Conservation (phyloP, 23 red algal genomes). For the Cyanidiococcus yangmingshanensis region DNA sequence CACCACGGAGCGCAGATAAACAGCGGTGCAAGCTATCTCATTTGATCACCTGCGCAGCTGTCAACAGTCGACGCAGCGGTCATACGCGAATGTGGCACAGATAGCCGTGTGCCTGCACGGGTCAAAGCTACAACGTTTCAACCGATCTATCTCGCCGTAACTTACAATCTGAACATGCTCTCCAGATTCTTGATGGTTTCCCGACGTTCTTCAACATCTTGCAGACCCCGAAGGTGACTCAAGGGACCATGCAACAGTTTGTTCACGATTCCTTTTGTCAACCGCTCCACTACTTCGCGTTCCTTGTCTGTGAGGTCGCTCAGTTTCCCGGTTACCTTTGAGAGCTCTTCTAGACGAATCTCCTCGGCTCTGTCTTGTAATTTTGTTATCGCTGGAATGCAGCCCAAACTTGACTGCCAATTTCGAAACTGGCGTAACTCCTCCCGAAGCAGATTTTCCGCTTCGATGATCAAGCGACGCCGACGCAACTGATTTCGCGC, state of each 20-base stretch:
- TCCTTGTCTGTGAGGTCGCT: slow-evolving; percentile 46
- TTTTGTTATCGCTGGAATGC: slow-evolving; percentile 84
- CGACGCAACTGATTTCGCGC: slow-evolving; percentile 79
- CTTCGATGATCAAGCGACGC: slow-evolving; percentile 63
- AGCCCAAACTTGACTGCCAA: slow-evolving; percentile 80
- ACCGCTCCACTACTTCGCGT: slow-evolving; percentile 70
- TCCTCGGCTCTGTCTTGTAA: slow-evolving; percentile 81
- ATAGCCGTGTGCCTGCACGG: no score
- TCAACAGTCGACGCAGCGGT: no score
- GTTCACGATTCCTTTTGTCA: slow-evolving; percentile 86
- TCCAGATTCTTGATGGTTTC: slow-evolving; percentile 76
- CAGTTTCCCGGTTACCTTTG: slow-evolving; percentile 71
- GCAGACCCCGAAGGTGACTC: slow-evolving; percentile 67
- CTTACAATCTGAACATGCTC: slow-evolving; percentile 76
- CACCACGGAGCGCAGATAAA: no score
- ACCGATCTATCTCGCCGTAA: no score
- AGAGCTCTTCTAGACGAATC: slow-evolving; percentile 82
- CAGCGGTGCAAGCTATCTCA: no score
- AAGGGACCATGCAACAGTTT: slow-evolving; percentile 93
- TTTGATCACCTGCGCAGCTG: no score
- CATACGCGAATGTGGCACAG: no score
- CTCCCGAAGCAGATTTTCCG: slow-evolving; percentile 64
- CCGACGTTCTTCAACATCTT: slow-evolving; percentile 80
- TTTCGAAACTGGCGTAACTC: slow-evolving; percentile 75
- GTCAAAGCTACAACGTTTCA: no score